Base-by-base conservation (phyloP, 1,284 basidiomycete species). In the Boletus hoseneyae region DNA sequence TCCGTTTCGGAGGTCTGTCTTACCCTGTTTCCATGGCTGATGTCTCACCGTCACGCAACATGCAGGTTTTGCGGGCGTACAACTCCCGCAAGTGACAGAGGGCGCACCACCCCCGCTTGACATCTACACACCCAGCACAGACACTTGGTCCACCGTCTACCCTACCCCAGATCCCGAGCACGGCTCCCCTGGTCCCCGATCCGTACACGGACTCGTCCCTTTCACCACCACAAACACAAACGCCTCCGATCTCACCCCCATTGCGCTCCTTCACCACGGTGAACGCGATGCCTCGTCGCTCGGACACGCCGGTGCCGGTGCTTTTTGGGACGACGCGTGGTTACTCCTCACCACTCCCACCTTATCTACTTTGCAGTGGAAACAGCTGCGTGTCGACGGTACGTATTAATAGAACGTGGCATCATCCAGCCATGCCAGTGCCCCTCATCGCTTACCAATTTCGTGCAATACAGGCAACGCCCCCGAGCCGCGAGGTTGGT, bases 311-410 rank as follows among this genome's bases (percentile, higher is more conserved):
- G 62, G 64, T 1, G 61, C 64, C 0, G 62, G 61, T 0, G 25
- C 42, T 10, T 63, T 66, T 47, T 56, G 57, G 55, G 58, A 66
- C 25, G 64, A 65, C 16, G 55, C 41, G 2, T 64, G 61, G 64
- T 25, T 56, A 3, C 48, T 62, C n/a, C 27, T 57, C 11, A 37
- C 47, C 7, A 6, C 27, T 1, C 15, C 40, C 42, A 23, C 29
- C 16, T n/a, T 19, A 16, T 23, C 23, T 1, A 21, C n/a, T 10
- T 19, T 59, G 21, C 46, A 45, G 7, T 62, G 61, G 61, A 66
- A 52, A 21, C 61, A 59, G 27, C 39, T 66, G 12, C 49, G 35
- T 3, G n/a, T 50, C 2, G 40, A 35, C 7, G 53, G 60, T 60
- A 32, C 35, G 46, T n/a, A n/a, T n/a, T n/a, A n/a, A n/a, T 34